A percentile compares a stretch with the other conserved stretches of the same genome.
Conservation (phyloP, 2,329 filamentous ascomycete genomes). For the Nigrograna mackinnonii region DNA sequence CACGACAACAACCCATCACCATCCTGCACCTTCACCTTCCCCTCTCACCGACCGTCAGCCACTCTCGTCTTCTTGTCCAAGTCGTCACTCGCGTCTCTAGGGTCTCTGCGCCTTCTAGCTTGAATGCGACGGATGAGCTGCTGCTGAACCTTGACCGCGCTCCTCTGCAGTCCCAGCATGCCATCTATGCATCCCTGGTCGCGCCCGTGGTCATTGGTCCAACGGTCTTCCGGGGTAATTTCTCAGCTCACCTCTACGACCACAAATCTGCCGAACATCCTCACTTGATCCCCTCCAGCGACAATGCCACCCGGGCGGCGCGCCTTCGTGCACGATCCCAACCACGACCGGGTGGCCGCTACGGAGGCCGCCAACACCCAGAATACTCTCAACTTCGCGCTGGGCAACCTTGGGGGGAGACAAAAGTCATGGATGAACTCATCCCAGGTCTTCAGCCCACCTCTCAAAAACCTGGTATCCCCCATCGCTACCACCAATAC, state of each 20-base stretch:
- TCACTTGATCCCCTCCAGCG: too few relatives aligned
- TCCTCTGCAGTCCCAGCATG: slow-evolving; percentile 15
- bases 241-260: slow-evolving; percentile 9
- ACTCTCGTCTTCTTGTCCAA: background rate
- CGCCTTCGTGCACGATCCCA: too few relatives aligned
- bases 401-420: slow-evolving; percentile 32
- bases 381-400: slow-evolving; percentile 26
- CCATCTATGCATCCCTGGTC: slow-evolving; percentile 16
- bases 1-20: too few relatives aligned
- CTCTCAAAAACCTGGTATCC: background rate
- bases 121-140: too few relatives aligned
- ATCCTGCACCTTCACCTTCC: too few relatives aligned
- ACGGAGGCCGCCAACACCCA: background rate
- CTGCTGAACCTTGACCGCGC: too few relatives aligned
- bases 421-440: slow-evolving; percentile 37
- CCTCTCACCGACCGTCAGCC: too few relatives aligned
- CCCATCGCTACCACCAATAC: background rate
- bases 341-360: too few relatives aligned
- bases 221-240: too few relatives aligned
- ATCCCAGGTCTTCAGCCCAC: background rate
- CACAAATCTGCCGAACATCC: slow-evolving; percentile 1
- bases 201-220: slow-evolving; percentile 13
- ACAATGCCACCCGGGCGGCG: too few relatives aligned
- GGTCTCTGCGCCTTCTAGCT: slow-evolving; percentile 1
- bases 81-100: slow-evolving; percentile 3